Evolutionary conservation across 2,329 filamentous ascomycete species (phyloP).

Genomic region (Exserohilum turcica): DNA sequence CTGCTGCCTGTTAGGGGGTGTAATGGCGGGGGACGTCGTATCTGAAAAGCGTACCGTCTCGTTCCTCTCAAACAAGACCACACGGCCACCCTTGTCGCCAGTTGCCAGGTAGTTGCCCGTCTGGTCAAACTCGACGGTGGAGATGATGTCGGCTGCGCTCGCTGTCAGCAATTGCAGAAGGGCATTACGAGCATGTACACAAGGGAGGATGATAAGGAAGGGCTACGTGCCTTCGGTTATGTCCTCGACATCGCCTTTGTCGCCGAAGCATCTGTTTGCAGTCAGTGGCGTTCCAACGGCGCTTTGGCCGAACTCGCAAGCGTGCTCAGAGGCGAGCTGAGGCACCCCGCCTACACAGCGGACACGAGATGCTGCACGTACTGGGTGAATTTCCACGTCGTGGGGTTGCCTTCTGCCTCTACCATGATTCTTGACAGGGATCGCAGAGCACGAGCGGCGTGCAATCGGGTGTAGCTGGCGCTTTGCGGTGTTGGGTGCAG

Average conservation of each 20-base stretch:
- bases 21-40: background rate
- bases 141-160: constrained; percentile 79
- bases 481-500: constrained; percentile 11
- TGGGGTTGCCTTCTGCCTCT: constrained; percentile 90
- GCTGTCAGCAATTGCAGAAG: constrained; percentile 20
- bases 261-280: constrained; percentile 86
- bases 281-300: constrained; percentile 28
- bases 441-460: constrained; percentile 11
- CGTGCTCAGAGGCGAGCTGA: background rate
- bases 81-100: constrained; percentile 85
- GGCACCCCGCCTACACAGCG: background rate
- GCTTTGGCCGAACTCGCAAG: background rate
- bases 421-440: constrained; percentile 72
- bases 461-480: constrained; percentile 22
- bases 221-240: constrained; percentile 82
- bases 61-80: constrained; percentile 88
- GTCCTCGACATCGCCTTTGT: constrained; percentile 99
- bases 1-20: constrained; percentile 55
- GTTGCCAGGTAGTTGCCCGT: constrained; percentile 88
- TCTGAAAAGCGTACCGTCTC: constrained; percentile 73
- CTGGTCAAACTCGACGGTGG: constrained; percentile 88
- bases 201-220: constrained; percentile 3
- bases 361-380: constrained; percentile 59
- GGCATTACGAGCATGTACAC: constrained; percentile 11
- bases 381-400: constrained; percentile 99